Base-by-base conservation (phyloP, 2,329 filamentous ascomycete genomes). In the Hypoxylon sp. region DNA sequence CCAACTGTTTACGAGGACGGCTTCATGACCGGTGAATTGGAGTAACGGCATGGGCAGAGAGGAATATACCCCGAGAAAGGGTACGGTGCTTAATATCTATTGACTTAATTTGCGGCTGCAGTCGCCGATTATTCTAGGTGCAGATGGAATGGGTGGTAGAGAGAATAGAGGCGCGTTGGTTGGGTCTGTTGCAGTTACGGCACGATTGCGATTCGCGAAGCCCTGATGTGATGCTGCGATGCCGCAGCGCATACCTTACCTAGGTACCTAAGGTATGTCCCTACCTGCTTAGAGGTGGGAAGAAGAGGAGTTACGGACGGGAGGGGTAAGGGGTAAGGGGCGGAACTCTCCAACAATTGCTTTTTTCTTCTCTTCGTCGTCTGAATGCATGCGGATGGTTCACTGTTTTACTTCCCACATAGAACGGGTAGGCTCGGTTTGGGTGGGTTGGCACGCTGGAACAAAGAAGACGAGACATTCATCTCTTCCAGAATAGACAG, bases 131-230 rank as follows among this genome's bases (percentile, higher is more conserved):
- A 14, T 48, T 46, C 18, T 22, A 40, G 38, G 28, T 46, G 20
- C 30, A 33, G 16, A 44, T 33, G 30, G 3, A 26, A 20, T 24
- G 24, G 40, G 24, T 40, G 52, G 32, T 36, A 63, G 38, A 42
- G 40, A 26, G 20, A 20, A 14, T n/a, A 36, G 36, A 14, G 3
- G 16, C 36, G 20, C 42, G 49, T 46, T 42, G 46, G 36, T 40
- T 40, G 36, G 49, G 33, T 26, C 40, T 40, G 63, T 65, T 58
- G 63, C 58, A 65, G 42, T 36, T 44, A 50, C 40, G 32, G 63
- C 52, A 58, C 42, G 48, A 52, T 40, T 53, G n/a, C 58, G 59
- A 66, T 63, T 63, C 59, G 54, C 54, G 50, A 66, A 52, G 11
- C 11, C 24, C 44, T 44, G 40, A 52, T 65, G 32, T 52, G 48